These are phyloP conservation scores for Penicillium sp. DNA, from an alignment of 2,329 filamentous ascomycete genomes.

Conservation along the genomic window DNA sequence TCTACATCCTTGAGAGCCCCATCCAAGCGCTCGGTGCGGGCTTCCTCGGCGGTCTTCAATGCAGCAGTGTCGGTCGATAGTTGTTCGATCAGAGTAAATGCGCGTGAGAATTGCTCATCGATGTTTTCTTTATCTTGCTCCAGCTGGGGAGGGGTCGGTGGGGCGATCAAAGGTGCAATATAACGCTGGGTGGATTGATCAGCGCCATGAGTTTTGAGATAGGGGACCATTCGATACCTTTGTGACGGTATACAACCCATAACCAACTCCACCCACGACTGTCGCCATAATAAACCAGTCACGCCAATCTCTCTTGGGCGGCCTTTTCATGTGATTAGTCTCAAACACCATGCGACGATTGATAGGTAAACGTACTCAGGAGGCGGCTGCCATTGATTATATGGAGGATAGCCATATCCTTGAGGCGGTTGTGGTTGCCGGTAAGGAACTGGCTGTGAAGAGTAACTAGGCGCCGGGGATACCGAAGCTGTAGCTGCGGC, in stretches of 20 bases:
- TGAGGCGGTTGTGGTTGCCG: conserved; percentile 42
- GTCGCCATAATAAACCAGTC: conserved; percentile 99
- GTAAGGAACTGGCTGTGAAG: conserved; percentile 41
- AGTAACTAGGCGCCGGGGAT: conserved; percentile 50
- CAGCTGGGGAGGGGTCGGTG: conserved; percentile 87
- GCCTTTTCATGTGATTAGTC: conserved; percentile 30
- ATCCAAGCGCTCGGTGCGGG: conserved; percentile 80
- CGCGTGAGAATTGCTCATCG: conserved; percentile 88
- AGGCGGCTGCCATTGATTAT: conserved; percentile 54
- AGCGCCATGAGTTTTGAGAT: conserved; percentile 3
- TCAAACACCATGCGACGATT: neutral
- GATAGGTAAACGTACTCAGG: conserved; percentile 47
- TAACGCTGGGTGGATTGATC: conserved; percentile 64
- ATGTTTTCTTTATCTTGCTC: conserved; percentile 92
- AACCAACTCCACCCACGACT: conserved; percentile 82
- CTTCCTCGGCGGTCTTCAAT: conserved; percentile 81
- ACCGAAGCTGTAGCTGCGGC: conserved; percentile 46
- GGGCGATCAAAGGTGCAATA: conserved; percentile 83
- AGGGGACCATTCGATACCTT: conserved; percentile 56
- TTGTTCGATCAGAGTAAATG: conserved; percentile 88
- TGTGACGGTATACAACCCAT: conserved; percentile 81
- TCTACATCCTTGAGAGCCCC: conserved; percentile 79
- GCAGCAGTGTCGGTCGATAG: conserved; percentile 84
- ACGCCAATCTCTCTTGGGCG: conserved; percentile 86
- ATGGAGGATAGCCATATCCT: conserved; percentile 52